Evolutionary conservation across 495 filamentous ascomycete genomes (phyloP).

Genomic region (Lasiosphaeris hirsuta): DNA sequence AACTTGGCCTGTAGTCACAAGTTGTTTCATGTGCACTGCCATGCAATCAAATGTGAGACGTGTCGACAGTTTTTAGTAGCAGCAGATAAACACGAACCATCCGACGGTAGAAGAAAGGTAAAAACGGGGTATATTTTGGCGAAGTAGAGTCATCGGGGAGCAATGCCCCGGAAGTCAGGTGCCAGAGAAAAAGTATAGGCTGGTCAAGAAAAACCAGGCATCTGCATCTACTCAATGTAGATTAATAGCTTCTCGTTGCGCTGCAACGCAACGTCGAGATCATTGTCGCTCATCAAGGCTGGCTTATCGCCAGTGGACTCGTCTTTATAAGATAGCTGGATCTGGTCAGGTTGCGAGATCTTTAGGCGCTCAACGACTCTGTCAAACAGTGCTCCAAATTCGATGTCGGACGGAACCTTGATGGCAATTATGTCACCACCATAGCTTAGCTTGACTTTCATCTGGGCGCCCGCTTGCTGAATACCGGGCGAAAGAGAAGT

Average conservation of each 20-base stretch:
- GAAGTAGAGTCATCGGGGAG: too few species aligned
- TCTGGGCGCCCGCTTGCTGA: constrained; percentile 40
- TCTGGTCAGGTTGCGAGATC: constrained; percentile 59
- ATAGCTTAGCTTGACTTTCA: constrained; percentile 95
- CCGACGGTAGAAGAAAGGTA: too few species aligned
- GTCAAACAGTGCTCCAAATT: constrained; percentile 74
- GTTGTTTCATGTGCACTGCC: too few species aligned
- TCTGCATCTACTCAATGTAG: constrained; percentile 54
- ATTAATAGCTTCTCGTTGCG: constrained; percentile 85
- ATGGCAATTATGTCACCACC: constrained; percentile 88
- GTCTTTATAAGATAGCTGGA: constrained; percentile 81
- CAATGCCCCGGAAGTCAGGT: too few species aligned
- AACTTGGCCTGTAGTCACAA: too few species aligned
- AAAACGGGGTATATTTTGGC: too few species aligned
- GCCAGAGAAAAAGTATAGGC: background rate
- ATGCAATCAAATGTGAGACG: too few species aligned
- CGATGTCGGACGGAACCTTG: constrained; percentile 76
- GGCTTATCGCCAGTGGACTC: constrained; percentile 72
- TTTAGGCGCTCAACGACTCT: constrained; percentile 74
- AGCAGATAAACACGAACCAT: too few species aligned
- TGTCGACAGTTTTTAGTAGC: too few species aligned
- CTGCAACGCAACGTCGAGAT: constrained; percentile 74
- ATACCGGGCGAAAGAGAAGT: constrained; percentile 51
- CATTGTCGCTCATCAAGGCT: constrained; percentile 70
- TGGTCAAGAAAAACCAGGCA: background rate